These are phyloP conservation scores for Phytophthora pinifolia DNA, from an alignment of 352 stramenopile genomes.

Conservation along the genomic window DNA sequence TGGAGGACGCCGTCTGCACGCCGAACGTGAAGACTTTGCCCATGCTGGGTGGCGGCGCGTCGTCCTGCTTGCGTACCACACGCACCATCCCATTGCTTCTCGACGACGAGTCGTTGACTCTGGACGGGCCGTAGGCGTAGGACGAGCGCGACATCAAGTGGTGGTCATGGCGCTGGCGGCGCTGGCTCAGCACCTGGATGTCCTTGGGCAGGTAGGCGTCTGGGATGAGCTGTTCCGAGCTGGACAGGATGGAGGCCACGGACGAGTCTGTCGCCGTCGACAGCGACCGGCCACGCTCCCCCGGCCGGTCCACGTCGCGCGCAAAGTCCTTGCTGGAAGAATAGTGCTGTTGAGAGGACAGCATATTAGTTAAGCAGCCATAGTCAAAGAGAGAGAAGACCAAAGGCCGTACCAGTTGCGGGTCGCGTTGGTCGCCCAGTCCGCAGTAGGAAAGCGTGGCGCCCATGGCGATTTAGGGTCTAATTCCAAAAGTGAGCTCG, in stretches of 20 bases:
- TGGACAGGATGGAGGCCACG: conserved; percentile 62
- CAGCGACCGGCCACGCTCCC: conserved; percentile 36
- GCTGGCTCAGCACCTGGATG: conserved; percentile 65
- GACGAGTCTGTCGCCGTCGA: conserved; percentile 48
- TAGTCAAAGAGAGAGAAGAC: no score
- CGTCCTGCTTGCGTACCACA: conserved; percentile 19
- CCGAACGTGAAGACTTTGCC: conserved; percentile 28
- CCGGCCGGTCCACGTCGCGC: conserved; percentile 22
- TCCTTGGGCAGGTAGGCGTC: conserved; percentile 59
- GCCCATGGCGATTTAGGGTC: neutral
- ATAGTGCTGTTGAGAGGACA: conserved; percentile 6
- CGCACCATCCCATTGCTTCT: conserved; percentile 15
- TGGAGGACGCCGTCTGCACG: conserved; percentile 34
- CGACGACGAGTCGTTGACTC: conserved; percentile 25
- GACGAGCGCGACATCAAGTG: conserved; percentile 23
- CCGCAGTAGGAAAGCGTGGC: neutral
- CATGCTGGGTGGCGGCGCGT: conserved; percentile 11
- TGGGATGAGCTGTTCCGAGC: conserved; percentile 57
- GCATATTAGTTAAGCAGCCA: neutral
- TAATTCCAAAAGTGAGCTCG: no score
- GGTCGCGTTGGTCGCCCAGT: neutral
- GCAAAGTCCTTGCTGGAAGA: conserved; percentile 35
- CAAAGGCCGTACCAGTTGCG: neutral
- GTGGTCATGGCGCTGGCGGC: conserved; percentile 36
- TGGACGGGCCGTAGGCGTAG: conserved; percentile 21